These are phyloP conservation scores for Ophiostoma piceae DNA, from an alignment of 2,329 filamentous ascomycete genomes.

Conservation along the genomic window DNA sequence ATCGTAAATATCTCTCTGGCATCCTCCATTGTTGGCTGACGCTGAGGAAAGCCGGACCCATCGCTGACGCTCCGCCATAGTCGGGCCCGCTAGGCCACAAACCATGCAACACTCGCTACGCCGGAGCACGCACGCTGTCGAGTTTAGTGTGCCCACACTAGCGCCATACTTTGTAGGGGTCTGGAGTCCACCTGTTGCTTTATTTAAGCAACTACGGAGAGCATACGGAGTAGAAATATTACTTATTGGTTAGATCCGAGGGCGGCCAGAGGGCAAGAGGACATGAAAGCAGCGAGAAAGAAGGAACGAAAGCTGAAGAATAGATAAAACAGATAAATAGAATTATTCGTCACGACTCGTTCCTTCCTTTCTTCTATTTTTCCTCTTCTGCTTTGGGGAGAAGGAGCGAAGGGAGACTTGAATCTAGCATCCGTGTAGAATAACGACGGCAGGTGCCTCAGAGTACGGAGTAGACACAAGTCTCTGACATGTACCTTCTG, in stretches of 20 bases:
- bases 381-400: slow-evolving; percentile 4
- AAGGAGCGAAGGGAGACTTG: slow-evolving; percentile 3
- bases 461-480: no score
- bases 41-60: slow-evolving; percentile 18
- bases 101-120: slow-evolving; percentile 18
- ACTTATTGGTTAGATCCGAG: background rate
- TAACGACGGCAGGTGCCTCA: background rate
- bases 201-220: background rate
- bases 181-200: background rate
- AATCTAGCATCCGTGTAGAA: background rate
- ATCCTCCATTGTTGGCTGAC: background rate
- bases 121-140: slow-evolving; percentile 24
- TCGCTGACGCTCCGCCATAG: slow-evolving; percentile 17
- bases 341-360: background rate
- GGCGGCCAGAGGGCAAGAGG: no score
- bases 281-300: background rate
- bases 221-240: background rate
- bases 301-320: background rate
- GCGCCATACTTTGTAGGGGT: slow-evolving; percentile 18
- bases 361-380: background rate
- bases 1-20: background rate
- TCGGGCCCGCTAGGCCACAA: slow-evolving; percentile 3
- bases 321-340: background rate
- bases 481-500: no score
- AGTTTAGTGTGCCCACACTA: slow-evolving; percentile 21